A percentile compares a stretch with the other conserved stretches of the same genome.
Conservation (phyloP, 2,329 filamentous ascomycete species). For the Thielaviopsis musarum region DNA sequence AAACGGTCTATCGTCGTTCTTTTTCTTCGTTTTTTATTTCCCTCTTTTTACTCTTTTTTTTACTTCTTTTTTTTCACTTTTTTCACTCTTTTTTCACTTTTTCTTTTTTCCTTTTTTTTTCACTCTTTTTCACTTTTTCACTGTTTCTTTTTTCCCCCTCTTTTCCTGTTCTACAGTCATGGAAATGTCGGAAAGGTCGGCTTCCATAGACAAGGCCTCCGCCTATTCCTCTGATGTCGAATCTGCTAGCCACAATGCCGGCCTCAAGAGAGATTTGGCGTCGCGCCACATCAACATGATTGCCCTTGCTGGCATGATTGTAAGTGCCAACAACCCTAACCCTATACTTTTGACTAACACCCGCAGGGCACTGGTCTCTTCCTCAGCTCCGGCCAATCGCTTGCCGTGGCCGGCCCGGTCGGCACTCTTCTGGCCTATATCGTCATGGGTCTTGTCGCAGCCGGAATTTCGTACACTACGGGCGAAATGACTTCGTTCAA, state of each 20-base stretch:
- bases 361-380: slow-evolving; percentile 26
- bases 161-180: background rate
- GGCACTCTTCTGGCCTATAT: slow-evolving; percentile 24
- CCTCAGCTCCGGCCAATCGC: slow-evolving; percentile 32
- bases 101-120: background rate
- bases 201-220: background rate
- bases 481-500: slow-evolving; percentile 20
- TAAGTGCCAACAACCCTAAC: background rate
- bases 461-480: slow-evolving; percentile 34
- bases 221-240: background rate
- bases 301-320: slow-evolving; percentile 20
- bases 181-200: background rate
- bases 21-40: too few relatives aligned
- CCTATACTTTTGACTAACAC: background rate
- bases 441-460: slow-evolving; percentile 32
- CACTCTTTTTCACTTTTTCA: background rate
- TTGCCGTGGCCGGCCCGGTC: slow-evolving; percentile 29
- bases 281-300: slow-evolving; percentile 22
- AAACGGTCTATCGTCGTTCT: too few relatives aligned
- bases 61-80: too few relatives aligned
- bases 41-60: too few relatives aligned
- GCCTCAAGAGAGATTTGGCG: slow-evolving; percentile 14
- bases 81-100: too few relatives aligned
- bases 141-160: background rate
- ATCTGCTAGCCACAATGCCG: background rate